Percentiles rank a stretch among this genome's conserved stretches.
Conservation (phyloP, 176 grass and related monocot species). For the Puya raimondii region DNA sequence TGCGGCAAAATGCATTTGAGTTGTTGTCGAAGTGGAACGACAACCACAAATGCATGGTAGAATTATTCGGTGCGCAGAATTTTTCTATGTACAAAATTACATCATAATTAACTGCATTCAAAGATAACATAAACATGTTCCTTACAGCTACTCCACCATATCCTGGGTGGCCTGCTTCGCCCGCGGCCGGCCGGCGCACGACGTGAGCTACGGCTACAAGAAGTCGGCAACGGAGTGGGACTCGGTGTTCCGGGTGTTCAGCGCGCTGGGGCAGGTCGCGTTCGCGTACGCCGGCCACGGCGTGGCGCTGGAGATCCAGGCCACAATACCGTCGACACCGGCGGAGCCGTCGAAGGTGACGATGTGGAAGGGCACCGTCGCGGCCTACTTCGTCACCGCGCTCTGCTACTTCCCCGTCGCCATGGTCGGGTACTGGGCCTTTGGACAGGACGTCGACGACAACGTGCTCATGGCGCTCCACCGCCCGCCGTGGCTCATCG, state of each 20-base stretch:
- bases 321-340: constrained; percentile 27
- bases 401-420: constrained; percentile 63
- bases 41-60: no score
- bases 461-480: constrained; percentile 16
- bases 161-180: constrained; percentile 47
- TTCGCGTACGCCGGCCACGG: constrained; percentile 68
- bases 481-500: constrained; percentile 6
- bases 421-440: constrained; percentile 49
- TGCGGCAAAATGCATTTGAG: no score
- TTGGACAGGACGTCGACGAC: constrained; percentile 22
- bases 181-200: constrained; percentile 19
- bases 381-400: constrained; percentile 53
- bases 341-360: constrained; percentile 6
- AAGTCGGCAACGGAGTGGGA: constrained; percentile 14
- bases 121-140: no score
- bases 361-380: constrained; percentile 53
- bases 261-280: constrained; percentile 63
- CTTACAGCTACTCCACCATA: constrained; percentile 40
- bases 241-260: constrained; percentile 42
- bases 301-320: constrained; percentile 62
- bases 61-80: no score
- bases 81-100: no score
- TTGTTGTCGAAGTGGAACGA: no score
- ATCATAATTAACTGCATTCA: no score
- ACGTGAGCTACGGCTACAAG: constrained; percentile 42